Evolutionary conservation across 1,284 basidiomycete species (phyloP), one percentile per base, ranked within the genome.

Genomic region (Leccinum pallidistipes): DNA sequence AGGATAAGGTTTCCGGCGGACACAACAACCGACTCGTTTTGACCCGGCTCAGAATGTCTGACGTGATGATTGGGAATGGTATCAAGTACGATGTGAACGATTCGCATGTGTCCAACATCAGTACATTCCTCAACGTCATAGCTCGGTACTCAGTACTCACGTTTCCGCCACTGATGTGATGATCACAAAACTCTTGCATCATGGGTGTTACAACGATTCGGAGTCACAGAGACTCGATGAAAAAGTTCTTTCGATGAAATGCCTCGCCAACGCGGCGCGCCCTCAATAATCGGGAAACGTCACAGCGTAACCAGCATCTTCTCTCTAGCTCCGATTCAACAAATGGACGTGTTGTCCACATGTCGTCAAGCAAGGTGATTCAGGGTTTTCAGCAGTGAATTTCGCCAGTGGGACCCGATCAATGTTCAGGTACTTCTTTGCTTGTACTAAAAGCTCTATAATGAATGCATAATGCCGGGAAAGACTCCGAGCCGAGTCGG

Each of bases 211-310:
- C 24, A 24, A 70, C 3, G 70, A 69, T 31, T 72, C 34, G n/a
- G n/a, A n/a, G 34, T 36, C 34, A 34, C 3, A 71, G 55, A 80
- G 71, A 50, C 74, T 71, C 1, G 64, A 65, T 2, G 62, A 5
- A 14, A 71, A 71, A 27, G 80, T 27, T 80, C 78, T 79, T 57
- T 77, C 79, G 24, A 56, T 57, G 56, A 80, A 81, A 66, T 80
- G 80, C 18, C 78, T 69, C 9, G 78, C 74, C 27, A 80, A 62
- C 12, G 65, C 24, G 24, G 24, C 24, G 2, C 36, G 6, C 67
- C 74, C 1, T 66, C 65, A 80, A 45, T 59, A 60, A 47, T 80
- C 79, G 0, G 68, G 72, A 14, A 79, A 61, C 2, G 76, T 79
- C n/a, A 79, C 73, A 12, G 67, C 59, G 21, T 71, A 73, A 5